A percentile compares a stretch with the other conserved stretches of the same genome.
Evolutionary conservation across 1,284 basidiomycete genomes (phyloP).

Genomic region (Phellopilus nigrolimitatus): DNA sequence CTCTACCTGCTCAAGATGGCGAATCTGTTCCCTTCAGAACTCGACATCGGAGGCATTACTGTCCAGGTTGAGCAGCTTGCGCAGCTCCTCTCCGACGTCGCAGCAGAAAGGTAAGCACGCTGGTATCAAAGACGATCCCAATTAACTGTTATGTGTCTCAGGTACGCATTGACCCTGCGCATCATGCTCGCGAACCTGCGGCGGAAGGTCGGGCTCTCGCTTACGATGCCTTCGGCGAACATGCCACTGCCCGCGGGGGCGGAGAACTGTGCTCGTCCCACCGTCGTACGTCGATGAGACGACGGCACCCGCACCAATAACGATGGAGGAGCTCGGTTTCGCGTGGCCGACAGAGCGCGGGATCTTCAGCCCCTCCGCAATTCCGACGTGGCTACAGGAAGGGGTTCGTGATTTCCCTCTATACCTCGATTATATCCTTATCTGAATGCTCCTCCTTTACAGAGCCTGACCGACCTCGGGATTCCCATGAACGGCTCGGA

Average conservation of each 20-base stretch:
- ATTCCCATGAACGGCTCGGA: constrained; percentile 86
- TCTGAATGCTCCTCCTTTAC: constrained; percentile 15
- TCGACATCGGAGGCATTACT: constrained; percentile 71
- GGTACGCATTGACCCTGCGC: constrained; percentile 83
- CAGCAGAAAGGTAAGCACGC: constrained; percentile 67
- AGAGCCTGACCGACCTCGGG: constrained; percentile 84
- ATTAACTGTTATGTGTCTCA: constrained; percentile 26
- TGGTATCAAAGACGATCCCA: not conserved
- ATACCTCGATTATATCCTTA: constrained; percentile 16
- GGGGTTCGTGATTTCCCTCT: constrained; percentile 42
- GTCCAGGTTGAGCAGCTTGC: constrained; percentile 81
- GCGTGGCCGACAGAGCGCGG: constrained; percentile 70
- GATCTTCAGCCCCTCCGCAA: constrained; percentile 71
- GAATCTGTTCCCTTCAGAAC: constrained; percentile 75
- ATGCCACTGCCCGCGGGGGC: constrained; percentile 46
- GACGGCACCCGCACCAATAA: constrained; percentile 59
- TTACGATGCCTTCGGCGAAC: constrained; percentile 39
- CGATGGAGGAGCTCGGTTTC: constrained; percentile 79
- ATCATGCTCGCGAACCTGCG: constrained; percentile 88
- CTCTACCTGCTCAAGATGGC: constrained; percentile 92
- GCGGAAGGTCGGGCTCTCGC: constrained; percentile 72
- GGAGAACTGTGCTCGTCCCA: constrained; percentile 52
- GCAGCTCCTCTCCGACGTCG: constrained; percentile 77
- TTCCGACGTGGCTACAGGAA: constrained; percentile 80
- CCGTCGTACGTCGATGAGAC: constrained; percentile 51